Evolutionary conservation across 163 green algal species (phyloP).

Genomic region (Volvox carteri): DNA sequence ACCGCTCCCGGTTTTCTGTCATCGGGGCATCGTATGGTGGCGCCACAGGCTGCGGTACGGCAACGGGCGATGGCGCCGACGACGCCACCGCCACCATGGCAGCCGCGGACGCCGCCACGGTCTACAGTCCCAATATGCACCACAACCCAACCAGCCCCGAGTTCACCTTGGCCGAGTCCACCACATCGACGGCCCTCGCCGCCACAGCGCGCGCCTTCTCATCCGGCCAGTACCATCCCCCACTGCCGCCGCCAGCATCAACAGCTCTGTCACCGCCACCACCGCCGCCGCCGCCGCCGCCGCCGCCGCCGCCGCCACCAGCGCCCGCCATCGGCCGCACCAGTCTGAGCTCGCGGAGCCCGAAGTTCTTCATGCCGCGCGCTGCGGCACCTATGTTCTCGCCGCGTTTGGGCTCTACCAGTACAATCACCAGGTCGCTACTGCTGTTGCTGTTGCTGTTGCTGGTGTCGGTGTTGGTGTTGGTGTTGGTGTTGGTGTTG

Average conservation of each 20-base stretch:
- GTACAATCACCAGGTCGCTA: slow-evolving; percentile 6
- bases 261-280: too few relatives aligned
- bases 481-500: not conserved
- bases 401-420: slow-evolving; percentile 37
- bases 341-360: slow-evolving; percentile 24
- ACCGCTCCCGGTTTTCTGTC: not conserved
- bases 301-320: too few relatives aligned
- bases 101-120: too few relatives aligned
- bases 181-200: slow-evolving; percentile 21
- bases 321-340: slow-evolving; percentile 34
- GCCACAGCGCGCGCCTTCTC: slow-evolving; percentile 41
- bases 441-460: not conserved
- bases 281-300: too few relatives aligned
- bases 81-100: too few relatives aligned
- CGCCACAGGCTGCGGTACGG: not conserved
- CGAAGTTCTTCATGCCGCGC: slow-evolving; percentile 46
- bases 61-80: not conserved
- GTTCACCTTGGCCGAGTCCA: slow-evolving; percentile 30
- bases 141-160: too few relatives aligned
- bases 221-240: slow-evolving; percentile 45
- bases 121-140: too few relatives aligned
- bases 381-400: slow-evolving; percentile 46
- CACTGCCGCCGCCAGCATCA: too few relatives aligned
- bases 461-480: not conserved
- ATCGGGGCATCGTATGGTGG: not conserved